These are phyloP conservation scores for Globisporangium irregulare DNA, from an alignment of 352 stramenopile genomes.

Conservation along the genomic window DNA sequence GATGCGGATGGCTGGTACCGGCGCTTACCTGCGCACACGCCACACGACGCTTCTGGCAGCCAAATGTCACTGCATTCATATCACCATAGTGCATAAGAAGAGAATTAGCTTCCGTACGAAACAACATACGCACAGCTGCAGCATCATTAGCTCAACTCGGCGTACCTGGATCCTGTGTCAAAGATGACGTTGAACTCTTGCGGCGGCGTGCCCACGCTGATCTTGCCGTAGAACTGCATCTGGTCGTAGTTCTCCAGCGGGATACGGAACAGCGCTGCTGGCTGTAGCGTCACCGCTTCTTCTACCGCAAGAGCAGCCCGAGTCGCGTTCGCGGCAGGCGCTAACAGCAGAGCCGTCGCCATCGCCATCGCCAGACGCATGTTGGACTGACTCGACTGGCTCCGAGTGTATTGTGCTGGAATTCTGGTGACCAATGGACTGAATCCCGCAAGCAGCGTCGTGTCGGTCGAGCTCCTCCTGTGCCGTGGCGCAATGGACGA, in stretches of 20 bases:
- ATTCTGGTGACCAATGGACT: not conserved
- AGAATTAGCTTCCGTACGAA: not conserved
- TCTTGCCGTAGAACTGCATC: slow-evolving; percentile 70
- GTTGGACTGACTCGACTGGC: not conserved
- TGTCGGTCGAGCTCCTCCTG: not conserved
- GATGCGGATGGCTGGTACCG: slow-evolving; percentile 42
- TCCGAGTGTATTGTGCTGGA: not conserved
- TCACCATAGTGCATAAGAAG: not conserved
- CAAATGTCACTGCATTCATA: slow-evolving; percentile 44
- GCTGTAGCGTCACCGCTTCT: not conserved
- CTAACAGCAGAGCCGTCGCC: not conserved
- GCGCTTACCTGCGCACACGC: slow-evolving; percentile 35
- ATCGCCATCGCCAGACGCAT: not conserved
- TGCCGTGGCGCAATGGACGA: not conserved
- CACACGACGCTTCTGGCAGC: slow-evolving; percentile 41
- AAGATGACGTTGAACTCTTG: slow-evolving; percentile 75
- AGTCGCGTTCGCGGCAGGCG: not conserved
- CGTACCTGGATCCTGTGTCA: slow-evolving; percentile 62
- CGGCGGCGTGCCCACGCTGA: slow-evolving; percentile 56
- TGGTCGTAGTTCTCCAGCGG: slow-evolving; percentile 71
- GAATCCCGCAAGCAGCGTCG: not conserved
- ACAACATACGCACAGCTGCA: not conserved
- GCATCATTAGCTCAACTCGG: not conserved
- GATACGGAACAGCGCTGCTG: slow-evolving; percentile 38
- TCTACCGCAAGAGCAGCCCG: not conserved